Evolutionary conservation across 352 stramenopile species (phyloP).

Genomic region (Thalassiosira hispida): DNA sequence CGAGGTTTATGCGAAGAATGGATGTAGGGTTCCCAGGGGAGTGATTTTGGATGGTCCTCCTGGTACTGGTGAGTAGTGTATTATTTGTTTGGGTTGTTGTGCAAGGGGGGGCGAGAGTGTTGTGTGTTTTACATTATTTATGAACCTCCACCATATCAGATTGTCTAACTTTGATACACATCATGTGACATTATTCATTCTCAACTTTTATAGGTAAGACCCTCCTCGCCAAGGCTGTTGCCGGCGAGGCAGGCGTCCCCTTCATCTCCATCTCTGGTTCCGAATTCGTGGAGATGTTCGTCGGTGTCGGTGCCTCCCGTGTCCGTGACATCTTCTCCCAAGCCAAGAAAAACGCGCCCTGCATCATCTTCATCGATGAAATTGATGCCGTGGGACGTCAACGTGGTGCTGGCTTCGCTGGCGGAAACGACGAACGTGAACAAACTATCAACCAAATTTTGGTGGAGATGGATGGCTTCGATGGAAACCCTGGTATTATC

Average conservation of each 20-base stretch:
- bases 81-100: not conserved
- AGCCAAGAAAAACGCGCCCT: slow-evolving; percentile 93
- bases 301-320: slow-evolving; percentile 91
- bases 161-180: not conserved
- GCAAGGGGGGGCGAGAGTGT: not conserved
- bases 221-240: slow-evolving; percentile 92
- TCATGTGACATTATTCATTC: not conserved
- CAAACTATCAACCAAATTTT: slow-evolving; percentile 90
- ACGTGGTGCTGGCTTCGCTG: slow-evolving; percentile 81
- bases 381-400: slow-evolving; percentile 92
- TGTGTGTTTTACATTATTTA: too few species aligned
- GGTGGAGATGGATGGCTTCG: slow-evolving; percentile 87
- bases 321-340: slow-evolving; percentile 94
- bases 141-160: too few species aligned
- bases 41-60: slow-evolving; percentile 93
- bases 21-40: slow-evolving; percentile 90
- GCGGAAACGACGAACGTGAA: slow-evolving; percentile 85
- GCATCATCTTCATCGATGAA: slow-evolving; percentile 98
- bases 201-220: slow-evolving; percentile 88
- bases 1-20: slow-evolving; percentile 91
- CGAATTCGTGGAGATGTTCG: slow-evolving; percentile 98
- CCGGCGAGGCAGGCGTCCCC: slow-evolving; percentile 91
- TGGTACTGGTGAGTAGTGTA: slow-evolving; percentile 73
- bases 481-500: slow-evolving; percentile 92
- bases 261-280: slow-evolving; percentile 95